These are phyloP conservation scores for Crucibulum laeve DNA, from an alignment of 768 basidiomycete species.

Conservation along the genomic window DNA sequence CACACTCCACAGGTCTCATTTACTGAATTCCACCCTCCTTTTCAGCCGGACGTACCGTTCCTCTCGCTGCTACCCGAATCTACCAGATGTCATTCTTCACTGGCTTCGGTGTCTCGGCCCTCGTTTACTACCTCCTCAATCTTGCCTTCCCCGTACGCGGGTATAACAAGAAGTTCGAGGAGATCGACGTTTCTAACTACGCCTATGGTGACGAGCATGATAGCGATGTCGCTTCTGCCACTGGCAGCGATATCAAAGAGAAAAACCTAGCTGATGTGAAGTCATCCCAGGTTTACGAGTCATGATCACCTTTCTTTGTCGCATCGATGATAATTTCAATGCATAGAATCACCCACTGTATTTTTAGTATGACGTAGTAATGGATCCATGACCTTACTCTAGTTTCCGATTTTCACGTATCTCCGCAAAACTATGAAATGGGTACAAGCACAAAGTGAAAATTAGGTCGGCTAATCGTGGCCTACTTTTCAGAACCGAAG, in stretches of 20 bases:
- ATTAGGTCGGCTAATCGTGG: too few species aligned
- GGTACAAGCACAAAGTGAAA: too few species aligned
- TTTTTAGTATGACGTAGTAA: too few species aligned
- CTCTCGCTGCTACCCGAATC: slow-evolving; percentile 65
- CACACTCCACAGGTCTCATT: not conserved
- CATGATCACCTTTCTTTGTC: too few species aligned
- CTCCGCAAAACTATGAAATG: too few species aligned
- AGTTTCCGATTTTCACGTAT: too few species aligned
- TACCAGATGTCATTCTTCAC: slow-evolving; percentile 82
- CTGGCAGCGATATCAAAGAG: not conserved
- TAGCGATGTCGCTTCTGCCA: slow-evolving; percentile 8
- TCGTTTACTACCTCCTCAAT: slow-evolving; percentile 62
- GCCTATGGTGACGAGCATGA: slow-evolving; percentile 8
- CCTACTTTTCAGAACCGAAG: too few species aligned
- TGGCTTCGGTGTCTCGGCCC: slow-evolving; percentile 67
- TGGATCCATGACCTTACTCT: too few species aligned
- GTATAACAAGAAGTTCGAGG: slow-evolving; percentile 40
- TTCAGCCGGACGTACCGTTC: slow-evolving; percentile 54
- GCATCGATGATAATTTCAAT: too few species aligned
- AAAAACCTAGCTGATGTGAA: too few species aligned
- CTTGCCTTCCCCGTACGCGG: slow-evolving; percentile 57
- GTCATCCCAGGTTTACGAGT: too few species aligned
- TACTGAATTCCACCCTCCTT: not conserved
- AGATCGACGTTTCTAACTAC: slow-evolving; percentile 47
- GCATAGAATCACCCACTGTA: too few species aligned